Base-by-base conservation (phyloP, 2,329 filamentous ascomycete species). In the Fusarium pseudocircinatum region DNA sequence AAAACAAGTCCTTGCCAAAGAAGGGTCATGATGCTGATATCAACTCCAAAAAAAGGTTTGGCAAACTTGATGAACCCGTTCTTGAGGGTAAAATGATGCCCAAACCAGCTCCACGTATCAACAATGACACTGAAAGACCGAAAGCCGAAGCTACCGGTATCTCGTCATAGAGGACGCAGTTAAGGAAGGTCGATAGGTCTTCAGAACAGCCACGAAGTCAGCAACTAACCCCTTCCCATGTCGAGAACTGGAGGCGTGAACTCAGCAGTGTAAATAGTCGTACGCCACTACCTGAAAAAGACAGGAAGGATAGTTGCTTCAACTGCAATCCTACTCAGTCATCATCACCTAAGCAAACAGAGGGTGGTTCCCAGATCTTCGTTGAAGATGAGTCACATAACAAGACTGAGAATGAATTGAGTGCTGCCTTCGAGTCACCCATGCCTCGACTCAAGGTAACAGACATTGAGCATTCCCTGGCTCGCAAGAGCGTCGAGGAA, bases 401-500 rank as follows among this genome's bases (percentile, higher is more conserved):
- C 5, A n/a, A 56, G 24, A 24, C 43, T 26, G 53, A 69, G 18
- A 40, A 54, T 26, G 36, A 47, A 36, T 26, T 60, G 15, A 67
- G 50, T n/a, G 39, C 66, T 42, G 49, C 49, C 30, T 39, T 60
- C 13, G 43, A 72, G 20, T 58, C 66, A 34, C 63, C 66, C 15
- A 67, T 69, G 36, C 66, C 78, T 32, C 70, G 72, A 37, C 47
- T 80, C 47, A 78, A 73, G 56, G 60, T 81, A 26, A 76, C 75
- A 54, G 73, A 80, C 37, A 64, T 81, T 40, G 79, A 81, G 63
- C 66, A 76, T 16, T 78, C 75, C 6, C 68, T 81, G n/a, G 75
- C 77, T 26, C 73, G 65, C 32, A 74, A 70, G 43, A 73, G 69
- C 14, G 72, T 54, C 12, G 70, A 79, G 49, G 70, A 76, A 24